Evolutionary conservation across 148 eudicot species (phyloP), one percentile per base, ranked within the genome.

Genomic region (Cornus suecica): DNA sequence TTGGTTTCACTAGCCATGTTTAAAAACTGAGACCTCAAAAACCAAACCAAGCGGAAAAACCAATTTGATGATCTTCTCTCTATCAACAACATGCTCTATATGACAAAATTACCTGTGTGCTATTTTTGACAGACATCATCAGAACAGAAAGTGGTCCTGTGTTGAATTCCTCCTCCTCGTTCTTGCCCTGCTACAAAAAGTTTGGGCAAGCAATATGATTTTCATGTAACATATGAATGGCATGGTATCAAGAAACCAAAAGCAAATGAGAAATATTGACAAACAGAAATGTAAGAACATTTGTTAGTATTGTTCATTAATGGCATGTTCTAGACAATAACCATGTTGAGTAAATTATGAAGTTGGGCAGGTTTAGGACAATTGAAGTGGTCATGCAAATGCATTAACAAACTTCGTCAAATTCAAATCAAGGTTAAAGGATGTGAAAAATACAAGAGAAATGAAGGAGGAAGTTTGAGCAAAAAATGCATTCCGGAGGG

Each of bases 141-240:
- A 94, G 86, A 48, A 91, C 93, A 77, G 94, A 94, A 68, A 91
- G 88, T 27, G 97, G 98, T 20, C 98, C 98, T 9, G 97, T 94
- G 87, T 86, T 91, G 86, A 91, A 94, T 75, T 94, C 97, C 81
- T 91, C 97, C 74, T 94, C 98, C 84, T 94, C 94, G 73, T 87
- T 94, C 90, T 94, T 94, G 51, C 73, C 88, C 92, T 92, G 88
- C 32, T 22, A 71, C 15, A 61, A 70, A 67, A 18, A 78, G 18
- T 24, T 75, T 58, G 64, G 10, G 26, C 29, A 5, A 24, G 65
- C 9, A 51, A 41, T 16, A 51, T 37, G 29, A 66, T 28, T 26
- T 28, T 30, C 58, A 14, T 20, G 22, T 58, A 18, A 58, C 15
- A n/a, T 20, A 58, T 14, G 24, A 37, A 5, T 37, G 24, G 23